Percentiles rank a stretch among this genome's conserved stretches.
phyloP scores from a whole-genome alignment of 768 basidiomycete genomes.

The Lactifluus piperatus region DNA sequence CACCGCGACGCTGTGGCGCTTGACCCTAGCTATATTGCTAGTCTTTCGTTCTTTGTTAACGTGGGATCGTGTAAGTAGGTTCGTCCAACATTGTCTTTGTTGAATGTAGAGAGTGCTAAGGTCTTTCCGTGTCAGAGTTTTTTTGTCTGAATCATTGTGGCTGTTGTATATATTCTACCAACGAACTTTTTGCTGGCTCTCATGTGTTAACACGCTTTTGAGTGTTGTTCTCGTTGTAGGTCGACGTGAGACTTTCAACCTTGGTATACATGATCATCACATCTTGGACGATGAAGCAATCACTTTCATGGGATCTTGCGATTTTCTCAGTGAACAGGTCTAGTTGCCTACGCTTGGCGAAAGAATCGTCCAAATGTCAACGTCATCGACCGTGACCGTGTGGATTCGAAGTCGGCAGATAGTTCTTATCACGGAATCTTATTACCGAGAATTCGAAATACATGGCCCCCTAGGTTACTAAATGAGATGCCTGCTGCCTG shows the following conservation, averaged over 20 bases:
- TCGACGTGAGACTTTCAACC: too few relatives aligned
- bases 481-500: neutral
- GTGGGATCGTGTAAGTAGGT: slow-evolving; percentile 13
- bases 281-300: neutral
- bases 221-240: neutral
- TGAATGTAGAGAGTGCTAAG: neutral
- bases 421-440: neutral
- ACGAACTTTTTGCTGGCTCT: neutral
- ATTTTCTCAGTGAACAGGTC: neutral
- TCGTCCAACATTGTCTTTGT: neutral
- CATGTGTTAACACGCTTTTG: neutral
- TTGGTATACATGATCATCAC: neutral
- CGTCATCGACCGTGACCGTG: neutral
- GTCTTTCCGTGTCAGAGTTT: neutral
- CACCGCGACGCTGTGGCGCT: neutral
- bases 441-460: neutral
- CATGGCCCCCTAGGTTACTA: neutral
- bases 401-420: neutral
- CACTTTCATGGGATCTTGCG: neutral
- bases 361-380: neutral
- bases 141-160: slow-evolving; percentile 5
- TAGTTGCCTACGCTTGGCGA: neutral
- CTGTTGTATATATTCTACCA: slow-evolving; percentile 3
- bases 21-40: slow-evolving; percentile 1
- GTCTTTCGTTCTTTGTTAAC: slow-evolving; percentile 4